Evolutionary conservation across 129 eudicot species (phyloP), one percentile per base, ranked within the genome.

Genomic region (Artemisia argyi): DNA sequence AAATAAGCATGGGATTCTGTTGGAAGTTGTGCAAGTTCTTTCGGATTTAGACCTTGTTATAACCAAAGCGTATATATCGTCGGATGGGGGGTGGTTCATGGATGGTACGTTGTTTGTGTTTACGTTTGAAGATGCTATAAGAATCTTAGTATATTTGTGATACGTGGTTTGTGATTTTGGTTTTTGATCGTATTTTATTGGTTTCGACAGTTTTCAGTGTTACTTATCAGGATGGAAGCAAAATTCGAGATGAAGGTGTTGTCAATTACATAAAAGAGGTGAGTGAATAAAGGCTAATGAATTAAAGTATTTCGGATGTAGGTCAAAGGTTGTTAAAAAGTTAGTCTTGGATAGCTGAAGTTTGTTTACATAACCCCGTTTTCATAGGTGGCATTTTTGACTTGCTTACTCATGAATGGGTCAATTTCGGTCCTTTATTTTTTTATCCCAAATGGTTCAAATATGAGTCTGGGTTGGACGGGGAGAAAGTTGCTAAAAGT

Each of bases 71-170:
- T 93, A 93, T 78, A 87, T 93, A 54, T 93, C 96, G 9, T 93
- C 98, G 10, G 98, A 93, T 66, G 98, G 92, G 11, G 96, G 95
- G 63, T 93, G 98, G 98, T 93, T 93, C 85, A 89, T 93, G 98
- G 98, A 93, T 75, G 98, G 98, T 89, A 85, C 60, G 46, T 2
- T 59, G 56, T 50, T 65, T 42, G 8, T 22, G 16, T 11, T 35
- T 49, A 61, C 46, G 46, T 39, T 39, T 39, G 46, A 7, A 39
- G 10, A 52, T 16, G 0, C 16, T 4, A 16, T 52, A 52, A 15
- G 1, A 13, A 52, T 52, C 2, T 52, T 7, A 7, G 46, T 7
- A 7, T 39, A 39, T 39, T 39, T 52, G 13, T 52, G 19, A 3
- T 1, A 12, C 13, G n/a, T 12, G 69, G 4, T 6, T 71, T 17